Percentiles rank a stretch among this genome's conserved stretches.
phyloP scores from a whole-genome alignment of 805 yeast genomes.

The Hanseniaspora clermontiae region DNA sequence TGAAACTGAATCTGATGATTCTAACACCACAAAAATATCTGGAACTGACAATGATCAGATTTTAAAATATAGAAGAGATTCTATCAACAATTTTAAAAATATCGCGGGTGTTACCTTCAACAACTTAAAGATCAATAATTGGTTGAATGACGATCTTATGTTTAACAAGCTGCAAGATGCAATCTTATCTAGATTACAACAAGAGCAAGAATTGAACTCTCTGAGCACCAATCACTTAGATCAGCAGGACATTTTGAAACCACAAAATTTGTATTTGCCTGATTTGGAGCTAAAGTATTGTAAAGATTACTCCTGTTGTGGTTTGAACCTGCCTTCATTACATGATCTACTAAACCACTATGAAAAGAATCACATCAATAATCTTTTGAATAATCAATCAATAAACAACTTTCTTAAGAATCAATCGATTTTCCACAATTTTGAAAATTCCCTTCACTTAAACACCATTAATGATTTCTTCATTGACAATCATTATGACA shows the following conservation, averaged over 20 bases:
- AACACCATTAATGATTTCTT: constrained; percentile 11
- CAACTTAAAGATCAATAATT: constrained; percentile 82
- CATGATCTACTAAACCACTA: constrained; percentile 90
- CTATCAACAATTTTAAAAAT: constrained; percentile 91
- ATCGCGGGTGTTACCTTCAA: constrained; percentile 99
- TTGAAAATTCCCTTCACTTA: constrained; percentile 2
- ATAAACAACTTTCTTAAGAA: constrained; percentile 26
- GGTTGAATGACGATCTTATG: constrained; percentile 90
- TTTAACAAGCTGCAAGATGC: constrained; percentile 29
- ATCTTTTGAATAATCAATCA: not conserved
- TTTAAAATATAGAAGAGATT: constrained; percentile 63
- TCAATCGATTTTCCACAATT: not conserved
- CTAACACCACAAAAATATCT: not conserved
- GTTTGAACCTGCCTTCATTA: constrained; percentile 76
- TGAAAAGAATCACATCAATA: constrained; percentile 78
- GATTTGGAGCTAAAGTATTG: constrained; percentile 92
- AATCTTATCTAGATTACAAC: constrained; percentile 14
- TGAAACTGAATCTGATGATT: not conserved
- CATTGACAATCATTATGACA: not conserved
- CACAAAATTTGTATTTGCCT: constrained; percentile 55
- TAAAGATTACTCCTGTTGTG: constrained; percentile 93
- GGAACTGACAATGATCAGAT: constrained; percentile 13
- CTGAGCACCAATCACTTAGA: not conserved
- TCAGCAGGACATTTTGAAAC: not conserved
- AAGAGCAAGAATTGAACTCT: constrained; percentile 11